A percentile compares a stretch with the other conserved stretches of the same genome.
Evolutionary conservation across 139 green algal genomes (phyloP).

Genomic region (Choricystis sp.): DNA sequence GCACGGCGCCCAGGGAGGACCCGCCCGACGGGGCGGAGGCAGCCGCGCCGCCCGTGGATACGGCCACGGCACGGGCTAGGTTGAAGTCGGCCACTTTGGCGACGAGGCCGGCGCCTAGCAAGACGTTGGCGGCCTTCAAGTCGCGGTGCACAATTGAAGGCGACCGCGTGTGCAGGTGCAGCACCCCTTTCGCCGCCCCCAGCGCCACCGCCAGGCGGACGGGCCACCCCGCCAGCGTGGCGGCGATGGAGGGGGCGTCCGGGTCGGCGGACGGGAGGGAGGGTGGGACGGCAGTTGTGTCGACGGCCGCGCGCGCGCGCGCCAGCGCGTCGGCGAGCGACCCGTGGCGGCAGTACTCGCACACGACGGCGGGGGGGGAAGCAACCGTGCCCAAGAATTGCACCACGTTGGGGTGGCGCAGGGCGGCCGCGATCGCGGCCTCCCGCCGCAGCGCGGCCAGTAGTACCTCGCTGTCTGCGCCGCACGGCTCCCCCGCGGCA

Average conservation of each 20-base stretch:
- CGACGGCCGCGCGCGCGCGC: constrained; percentile 2
- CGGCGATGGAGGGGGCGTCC: background rate
- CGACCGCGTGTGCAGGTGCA: constrained; percentile 57
- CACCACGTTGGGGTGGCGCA: constrained; percentile 38
- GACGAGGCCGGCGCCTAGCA: constrained; percentile 38
- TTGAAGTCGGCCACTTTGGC: constrained; percentile 42
- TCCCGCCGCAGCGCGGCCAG: constrained; percentile 5
- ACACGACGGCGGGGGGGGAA: constrained; percentile 27
- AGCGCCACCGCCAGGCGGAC: constrained; percentile 27
- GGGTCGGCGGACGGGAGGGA: background rate
- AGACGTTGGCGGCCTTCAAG: constrained; percentile 35
- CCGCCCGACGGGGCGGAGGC: background rate
- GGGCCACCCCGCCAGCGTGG: constrained; percentile 21
- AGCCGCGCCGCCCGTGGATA: background rate
- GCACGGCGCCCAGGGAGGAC: background rate
- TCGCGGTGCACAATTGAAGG: constrained; percentile 66
- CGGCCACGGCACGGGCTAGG: constrained; percentile 19
- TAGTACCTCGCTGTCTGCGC: background rate
- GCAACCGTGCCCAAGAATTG: constrained; percentile 32
- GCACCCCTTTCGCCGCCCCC: constrained; percentile 30
- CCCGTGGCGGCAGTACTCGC: constrained; percentile 29
- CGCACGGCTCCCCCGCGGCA: background rate
- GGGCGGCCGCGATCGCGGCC: constrained; percentile 25
- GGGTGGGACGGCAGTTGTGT: background rate
- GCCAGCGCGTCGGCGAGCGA: constrained; percentile 29